These are phyloP conservation scores for Picochlorum costavermella DNA, from an alignment of 139 green algal genomes.

Conservation along the genomic window DNA sequence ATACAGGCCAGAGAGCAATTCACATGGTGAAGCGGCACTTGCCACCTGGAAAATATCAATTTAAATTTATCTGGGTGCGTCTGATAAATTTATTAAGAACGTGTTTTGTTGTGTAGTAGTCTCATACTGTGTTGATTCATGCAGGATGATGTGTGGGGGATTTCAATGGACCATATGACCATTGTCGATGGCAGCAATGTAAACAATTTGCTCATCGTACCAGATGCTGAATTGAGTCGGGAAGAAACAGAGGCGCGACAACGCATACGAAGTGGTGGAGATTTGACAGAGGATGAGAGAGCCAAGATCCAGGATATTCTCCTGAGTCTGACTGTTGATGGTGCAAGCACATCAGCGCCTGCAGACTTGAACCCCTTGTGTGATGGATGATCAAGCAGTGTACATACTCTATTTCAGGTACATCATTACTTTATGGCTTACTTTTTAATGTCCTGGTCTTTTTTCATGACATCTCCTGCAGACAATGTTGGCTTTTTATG, in stretches of 20 bases:
- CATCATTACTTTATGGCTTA: background rate
- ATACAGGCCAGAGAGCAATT: conserved; percentile 14
- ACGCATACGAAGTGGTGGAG: background rate
- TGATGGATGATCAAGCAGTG: no score
- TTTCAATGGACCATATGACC: conserved; percentile 62
- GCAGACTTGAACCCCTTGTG: background rate
- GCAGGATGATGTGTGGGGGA: conserved; percentile 73
- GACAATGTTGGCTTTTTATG: conserved; percentile 14
- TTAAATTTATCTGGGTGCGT: conserved; percentile 70
- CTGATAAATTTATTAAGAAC: background rate
- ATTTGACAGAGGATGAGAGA: conserved; percentile 6
- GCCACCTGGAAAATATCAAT: conserved; percentile 60
- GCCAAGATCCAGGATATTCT: conserved; percentile 6
- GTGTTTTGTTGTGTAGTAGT: background rate
- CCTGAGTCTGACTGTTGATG: conserved; percentile 1
- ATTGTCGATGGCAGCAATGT: conserved; percentile 56
- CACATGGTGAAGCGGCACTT: conserved; percentile 28
- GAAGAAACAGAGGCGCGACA: background rate
- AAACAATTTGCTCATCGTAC: conserved; percentile 69
- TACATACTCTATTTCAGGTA: background rate
- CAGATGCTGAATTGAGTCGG: background rate
- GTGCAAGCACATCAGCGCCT: background rate
- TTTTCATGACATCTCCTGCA: conserved; percentile 17
- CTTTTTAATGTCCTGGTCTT: conserved; percentile 7
- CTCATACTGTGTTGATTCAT: conserved; percentile 16